Evolutionary conservation across 2,329 filamentous ascomycete species (phyloP).

Genomic region (Talaromyces piceae): DNA sequence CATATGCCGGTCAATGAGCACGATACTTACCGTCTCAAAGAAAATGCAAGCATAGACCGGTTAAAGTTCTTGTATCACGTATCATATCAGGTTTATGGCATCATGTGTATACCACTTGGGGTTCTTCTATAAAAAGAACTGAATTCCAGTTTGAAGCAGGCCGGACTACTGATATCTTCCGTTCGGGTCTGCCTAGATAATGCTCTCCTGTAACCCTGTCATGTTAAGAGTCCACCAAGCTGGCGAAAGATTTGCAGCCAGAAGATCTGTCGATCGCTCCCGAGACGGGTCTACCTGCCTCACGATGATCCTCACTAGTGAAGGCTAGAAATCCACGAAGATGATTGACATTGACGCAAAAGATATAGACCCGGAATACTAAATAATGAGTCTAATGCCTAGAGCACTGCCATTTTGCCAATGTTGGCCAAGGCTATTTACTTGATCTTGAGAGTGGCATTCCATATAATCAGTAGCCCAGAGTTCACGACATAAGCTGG

Average conservation of each 20-base stretch:
- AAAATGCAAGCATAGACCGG: too few species aligned
- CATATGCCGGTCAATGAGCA: too few species aligned
- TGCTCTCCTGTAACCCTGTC: background rate
- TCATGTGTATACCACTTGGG: too few species aligned
- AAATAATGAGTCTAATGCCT: constrained; percentile 1
- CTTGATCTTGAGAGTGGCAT: background rate
- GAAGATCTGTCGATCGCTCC: background rate
- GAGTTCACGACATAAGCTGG: background rate
- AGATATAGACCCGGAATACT: background rate
- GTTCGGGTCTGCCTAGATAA: background rate
- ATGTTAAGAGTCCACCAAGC: background rate
- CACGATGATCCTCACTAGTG: background rate
- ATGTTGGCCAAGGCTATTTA: background rate
- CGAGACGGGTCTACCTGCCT: background rate
- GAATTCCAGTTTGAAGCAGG: too few species aligned
- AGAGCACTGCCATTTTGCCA: background rate
- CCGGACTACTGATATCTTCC: too few species aligned
- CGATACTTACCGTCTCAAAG: too few species aligned
- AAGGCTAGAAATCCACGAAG: background rate
- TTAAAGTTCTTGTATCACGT: too few species aligned
- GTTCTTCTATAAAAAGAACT: too few species aligned
- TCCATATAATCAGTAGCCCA: background rate
- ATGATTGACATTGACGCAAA: background rate
- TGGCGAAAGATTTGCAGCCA: background rate
- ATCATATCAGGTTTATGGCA: too few species aligned